A percentile compares a stretch with the other conserved stretches of the same genome.
Evolutionary conservation across 2,329 filamentous ascomycete species (phyloP).

Genomic region (Fusarium sp.): DNA sequence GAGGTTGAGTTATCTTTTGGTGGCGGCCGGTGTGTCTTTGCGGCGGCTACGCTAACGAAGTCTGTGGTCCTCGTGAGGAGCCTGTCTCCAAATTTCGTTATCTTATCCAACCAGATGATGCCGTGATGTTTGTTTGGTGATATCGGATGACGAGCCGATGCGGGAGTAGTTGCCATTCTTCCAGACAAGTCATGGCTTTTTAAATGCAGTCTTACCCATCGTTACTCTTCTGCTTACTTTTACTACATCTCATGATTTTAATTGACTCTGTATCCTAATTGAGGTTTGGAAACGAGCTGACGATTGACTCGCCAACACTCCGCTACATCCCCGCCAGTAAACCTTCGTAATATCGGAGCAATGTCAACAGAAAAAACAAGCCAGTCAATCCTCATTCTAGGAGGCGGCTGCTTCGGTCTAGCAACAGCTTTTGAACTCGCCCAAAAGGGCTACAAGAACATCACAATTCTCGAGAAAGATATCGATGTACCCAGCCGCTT

Average conservation of each 20-base stretch:
- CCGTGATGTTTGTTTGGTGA: not conserved
- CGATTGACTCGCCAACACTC: no score
- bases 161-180: not conserved
- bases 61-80: conserved; percentile 11
- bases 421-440: conserved; percentile 19
- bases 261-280: no score
- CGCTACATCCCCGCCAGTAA: not conserved
- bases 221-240: fast-evolving
- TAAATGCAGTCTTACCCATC: not conserved
- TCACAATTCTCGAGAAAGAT: conserved; percentile 30
- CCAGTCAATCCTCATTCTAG: conserved; percentile 24
- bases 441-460: conserved; percentile 17
- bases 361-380: conserved; percentile 9
- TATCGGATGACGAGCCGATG: conserved; percentile 23
- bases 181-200: not conserved
- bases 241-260: no score
- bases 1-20: not conserved
- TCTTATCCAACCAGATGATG: conserved; percentile 4
- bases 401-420: conserved; percentile 23
- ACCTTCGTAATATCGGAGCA: not conserved
- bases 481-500: conserved; percentile 19
- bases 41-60: conserved; percentile 29
- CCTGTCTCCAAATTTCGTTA: not conserved
- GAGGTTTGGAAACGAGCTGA: no score
- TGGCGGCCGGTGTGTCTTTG: not conserved